Base-by-base conservation (phyloP, 2,329 filamentous ascomycete genomes). In the Aspergillus sojae region DNA sequence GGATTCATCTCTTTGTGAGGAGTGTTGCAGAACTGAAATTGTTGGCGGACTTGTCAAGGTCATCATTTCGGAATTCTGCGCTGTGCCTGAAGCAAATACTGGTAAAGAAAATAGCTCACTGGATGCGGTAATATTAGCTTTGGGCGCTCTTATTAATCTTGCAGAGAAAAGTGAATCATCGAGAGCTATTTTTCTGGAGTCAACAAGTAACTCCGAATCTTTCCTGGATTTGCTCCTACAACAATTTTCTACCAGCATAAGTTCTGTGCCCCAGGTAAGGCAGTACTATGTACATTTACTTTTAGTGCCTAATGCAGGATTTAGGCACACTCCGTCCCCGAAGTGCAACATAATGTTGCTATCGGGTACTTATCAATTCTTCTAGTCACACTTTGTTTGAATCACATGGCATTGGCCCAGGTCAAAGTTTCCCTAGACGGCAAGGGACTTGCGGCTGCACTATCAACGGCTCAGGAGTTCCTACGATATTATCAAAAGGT, bases 71-170 rank as follows among this genome's bases (percentile, higher is more conserved):
- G 72, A 75, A 26, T 77, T 76, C 43, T 65, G 70, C 14, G 69
- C 73, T 36, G 65, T 74, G 45, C 69, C 73, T 2, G 72, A 71
- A 39, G 68, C 78, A 26, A 63, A 75, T 6, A 62, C 67, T 45
- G 59, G 65, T 12, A 77, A 80, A 34, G 82, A 86, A n/a, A 83
- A 83, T 57, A 81, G 82, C 10, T 78, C 90, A 11, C 81, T 94
- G 59, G 90, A 96, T 68, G 85, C 87, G 56, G 83, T 97, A 16
- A 86, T 97, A 56, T 83, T 97, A 48, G 86, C 91, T 58, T 81
- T 97, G 45, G 94, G 93, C 0, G 87, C 92, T 26, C 86, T 94
- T 78, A 96, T 96, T 76, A 97, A 97, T 72, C 86, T 97, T 60
- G 87, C 92, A 10, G 93, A 97, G 75, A 89, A 92, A 73, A 93